These are phyloP conservation scores for Cladorrhinum sp. DNA, from an alignment of 2,329 filamentous ascomycete genomes.

Conservation along the genomic window DNA sequence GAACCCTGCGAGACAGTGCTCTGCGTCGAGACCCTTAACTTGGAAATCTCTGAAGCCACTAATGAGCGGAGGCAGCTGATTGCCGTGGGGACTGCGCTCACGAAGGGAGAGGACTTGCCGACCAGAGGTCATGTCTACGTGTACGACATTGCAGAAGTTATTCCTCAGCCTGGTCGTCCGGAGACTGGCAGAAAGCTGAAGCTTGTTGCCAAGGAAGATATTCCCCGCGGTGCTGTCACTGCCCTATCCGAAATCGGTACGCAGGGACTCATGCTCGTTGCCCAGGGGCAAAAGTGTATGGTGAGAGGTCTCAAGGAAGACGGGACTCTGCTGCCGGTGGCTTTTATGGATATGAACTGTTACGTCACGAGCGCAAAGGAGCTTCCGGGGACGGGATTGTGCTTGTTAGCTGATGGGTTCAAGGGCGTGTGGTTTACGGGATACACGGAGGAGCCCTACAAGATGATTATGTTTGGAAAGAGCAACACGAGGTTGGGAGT, in stretches of 20 bases:
- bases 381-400: slow-evolving; percentile 77
- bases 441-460: slow-evolving; percentile 95
- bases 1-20: slow-evolving; percentile 74
- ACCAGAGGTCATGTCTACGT: slow-evolving; percentile 83
- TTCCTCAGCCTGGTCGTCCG: slow-evolving; percentile 79
- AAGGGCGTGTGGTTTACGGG: slow-evolving; percentile 96
- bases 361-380: slow-evolving; percentile 86
- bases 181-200: slow-evolving; percentile 86
- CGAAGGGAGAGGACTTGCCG: slow-evolving; percentile 87
- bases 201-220: slow-evolving; percentile 82
- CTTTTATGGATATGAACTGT: slow-evolving; percentile 96
- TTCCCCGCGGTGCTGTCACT: slow-evolving; percentile 87
- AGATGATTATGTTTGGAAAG: slow-evolving; percentile 90
- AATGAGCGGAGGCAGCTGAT: slow-evolving; percentile 82
- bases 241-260: slow-evolving; percentile 80
- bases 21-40: slow-evolving; percentile 75
- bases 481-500: slow-evolving; percentile 75
- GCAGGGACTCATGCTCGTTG: slow-evolving; percentile 82
- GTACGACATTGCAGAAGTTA: slow-evolving; percentile 87
- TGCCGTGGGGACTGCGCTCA: slow-evolving; percentile 77
- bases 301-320: slow-evolving; percentile 95
- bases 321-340: slow-evolving; percentile 84
- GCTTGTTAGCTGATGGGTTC: slow-evolving; percentile 82
- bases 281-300: slow-evolving; percentile 97
- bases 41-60: slow-evolving; percentile 88